phyloP scores from a whole-genome alignment of 768 basidiomycete species.

The Paxillus ammoniavirescens region DNA sequence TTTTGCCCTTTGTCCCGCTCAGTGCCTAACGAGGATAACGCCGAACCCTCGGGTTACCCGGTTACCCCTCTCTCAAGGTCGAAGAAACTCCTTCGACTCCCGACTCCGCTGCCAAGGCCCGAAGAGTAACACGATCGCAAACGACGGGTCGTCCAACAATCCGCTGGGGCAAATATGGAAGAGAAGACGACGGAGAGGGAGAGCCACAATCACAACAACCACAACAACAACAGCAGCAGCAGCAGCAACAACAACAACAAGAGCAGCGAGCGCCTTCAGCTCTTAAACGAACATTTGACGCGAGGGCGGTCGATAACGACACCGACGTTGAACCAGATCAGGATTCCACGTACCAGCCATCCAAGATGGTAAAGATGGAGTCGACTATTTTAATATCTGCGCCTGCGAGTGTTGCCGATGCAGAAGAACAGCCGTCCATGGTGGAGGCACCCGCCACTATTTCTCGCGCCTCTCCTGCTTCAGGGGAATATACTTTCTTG shows the following conservation, averaged over 20 bases:
- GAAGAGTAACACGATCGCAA: constrained; percentile 34
- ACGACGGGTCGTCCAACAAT: constrained; percentile 33
- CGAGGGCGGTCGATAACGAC: constrained; percentile 34
- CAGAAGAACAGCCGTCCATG: constrained; percentile 9
- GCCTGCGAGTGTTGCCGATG: constrained; percentile 30
- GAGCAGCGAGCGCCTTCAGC: constrained; percentile 15
- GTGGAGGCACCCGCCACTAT: constrained; percentile 5
- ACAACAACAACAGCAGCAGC: constrained; percentile 2
- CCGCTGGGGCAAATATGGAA: constrained; percentile 33
- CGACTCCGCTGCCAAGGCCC: constrained; percentile 22
- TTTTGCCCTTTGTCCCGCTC: constrained; percentile 31
- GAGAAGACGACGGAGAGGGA: constrained; percentile 28
- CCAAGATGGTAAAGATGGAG: constrained; percentile 32
- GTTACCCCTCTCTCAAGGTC: constrained; percentile 22
- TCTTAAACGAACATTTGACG: constrained; percentile 34
- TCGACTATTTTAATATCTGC: constrained; percentile 19
- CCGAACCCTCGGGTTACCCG: constrained; percentile 28
- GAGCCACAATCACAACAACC: constrained; percentile 13
- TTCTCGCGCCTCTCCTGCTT: constrained; percentile 23
- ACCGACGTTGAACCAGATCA: constrained; percentile 32
- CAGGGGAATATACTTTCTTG: constrained; percentile 34
- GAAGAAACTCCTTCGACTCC: constrained; percentile 20
- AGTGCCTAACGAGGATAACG: constrained; percentile 25
- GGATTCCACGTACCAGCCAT: constrained; percentile 13
- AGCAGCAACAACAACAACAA: not conserved